Evolutionary conservation across 1,284 basidiomycete genomes (phyloP).

Genomic region (Malassezia sp.): DNA sequence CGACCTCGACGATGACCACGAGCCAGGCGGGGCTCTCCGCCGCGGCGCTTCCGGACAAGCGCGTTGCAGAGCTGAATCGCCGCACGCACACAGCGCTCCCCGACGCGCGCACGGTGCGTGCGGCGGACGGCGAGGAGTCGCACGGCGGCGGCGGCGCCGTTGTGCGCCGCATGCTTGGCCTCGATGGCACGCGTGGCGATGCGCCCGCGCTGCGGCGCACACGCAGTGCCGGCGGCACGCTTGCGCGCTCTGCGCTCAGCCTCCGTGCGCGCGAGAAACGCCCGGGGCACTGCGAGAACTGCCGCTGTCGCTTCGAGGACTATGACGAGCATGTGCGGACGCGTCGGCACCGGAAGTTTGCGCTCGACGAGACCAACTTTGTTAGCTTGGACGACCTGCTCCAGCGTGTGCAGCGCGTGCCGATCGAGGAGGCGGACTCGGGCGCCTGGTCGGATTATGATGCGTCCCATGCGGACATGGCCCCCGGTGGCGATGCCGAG

Average conservation of each 20-base stretch:
- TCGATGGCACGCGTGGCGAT: conserved; percentile 19
- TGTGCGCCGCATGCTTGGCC: conserved; percentile 32
- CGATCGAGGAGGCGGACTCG: not conserved
- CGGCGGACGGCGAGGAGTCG: conserved; percentile 6
- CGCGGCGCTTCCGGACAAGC: conserved; percentile 25
- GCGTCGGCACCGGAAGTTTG: conserved; percentile 74
- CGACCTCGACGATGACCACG: conserved; percentile 55
- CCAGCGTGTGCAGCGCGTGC: conserved; percentile 53
- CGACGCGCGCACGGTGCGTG: conserved; percentile 10
- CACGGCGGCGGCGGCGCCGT: conserved; percentile 20
- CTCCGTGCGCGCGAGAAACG: conserved; percentile 57
- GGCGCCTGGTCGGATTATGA: conserved; percentile 4
- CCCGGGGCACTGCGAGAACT: conserved; percentile 97
- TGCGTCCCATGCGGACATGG: too few relatives aligned
- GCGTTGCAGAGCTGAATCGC: conserved; percentile 29
- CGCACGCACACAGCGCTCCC: conserved; percentile 28
- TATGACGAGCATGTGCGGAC: conserved; percentile 75
- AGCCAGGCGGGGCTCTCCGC: conserved; percentile 13
- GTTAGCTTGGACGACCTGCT: conserved; percentile 69
- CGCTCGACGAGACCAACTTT: conserved; percentile 69
- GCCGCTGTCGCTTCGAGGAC: conserved; percentile 77
- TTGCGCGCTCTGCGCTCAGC: not conserved
- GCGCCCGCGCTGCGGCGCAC: conserved; percentile 5
- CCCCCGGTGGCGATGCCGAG: too few relatives aligned
- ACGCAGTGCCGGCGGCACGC: conserved; percentile 22